phyloP scores from a whole-genome alignment of 441 rosid species.

The Populus tomentosa region DNA sequence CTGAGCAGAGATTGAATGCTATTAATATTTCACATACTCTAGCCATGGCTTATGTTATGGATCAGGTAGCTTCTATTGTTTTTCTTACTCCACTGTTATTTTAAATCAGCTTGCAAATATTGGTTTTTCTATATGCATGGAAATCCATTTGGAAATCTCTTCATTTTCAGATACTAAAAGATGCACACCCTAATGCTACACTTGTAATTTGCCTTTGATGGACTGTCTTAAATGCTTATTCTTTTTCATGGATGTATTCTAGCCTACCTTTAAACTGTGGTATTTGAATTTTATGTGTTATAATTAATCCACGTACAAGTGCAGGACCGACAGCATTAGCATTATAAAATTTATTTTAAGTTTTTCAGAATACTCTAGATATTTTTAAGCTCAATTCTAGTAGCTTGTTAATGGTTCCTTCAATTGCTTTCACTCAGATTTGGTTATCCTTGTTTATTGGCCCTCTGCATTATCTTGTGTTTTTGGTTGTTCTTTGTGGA shows the following conservation, averaged over 20 bases:
- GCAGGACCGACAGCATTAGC: background rate
- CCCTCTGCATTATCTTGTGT: background rate
- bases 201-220: background rate
- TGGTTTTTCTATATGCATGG: background rate
- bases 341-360: background rate
- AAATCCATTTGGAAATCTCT: background rate
- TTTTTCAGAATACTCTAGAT: background rate
- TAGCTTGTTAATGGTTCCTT: background rate
- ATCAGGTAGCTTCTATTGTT: slow-evolving; percentile 52
- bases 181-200: background rate
- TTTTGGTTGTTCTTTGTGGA: background rate
- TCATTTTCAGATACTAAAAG: background rate
- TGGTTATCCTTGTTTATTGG: background rate
- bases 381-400: background rate
- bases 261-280: background rate
- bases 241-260: no score
- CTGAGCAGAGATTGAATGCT: slow-evolving; percentile 71
- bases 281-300: slow-evolving; percentile 5
- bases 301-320: background rate
- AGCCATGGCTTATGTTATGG: slow-evolving; percentile 93
- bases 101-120: background rate
- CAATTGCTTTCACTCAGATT: background rate
- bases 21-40: slow-evolving; percentile 65
- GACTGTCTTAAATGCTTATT: background rate
- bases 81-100: background rate